These are phyloP conservation scores for Mycena metata DNA, from an alignment of 768 basidiomycete genomes.

Conservation along the genomic window DNA sequence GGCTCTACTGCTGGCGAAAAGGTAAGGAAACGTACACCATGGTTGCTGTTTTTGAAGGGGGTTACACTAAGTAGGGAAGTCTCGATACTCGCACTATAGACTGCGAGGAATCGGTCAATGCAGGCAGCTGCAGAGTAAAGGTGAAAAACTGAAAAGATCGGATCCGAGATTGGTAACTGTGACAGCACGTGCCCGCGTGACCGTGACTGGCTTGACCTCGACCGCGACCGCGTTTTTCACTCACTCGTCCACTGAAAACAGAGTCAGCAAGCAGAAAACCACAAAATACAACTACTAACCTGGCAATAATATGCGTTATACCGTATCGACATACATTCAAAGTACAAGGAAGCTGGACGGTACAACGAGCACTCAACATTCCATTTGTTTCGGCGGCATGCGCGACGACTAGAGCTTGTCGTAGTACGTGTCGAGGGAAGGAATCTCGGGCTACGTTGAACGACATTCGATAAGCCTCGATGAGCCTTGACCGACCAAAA, in stretches of 20 bases:
- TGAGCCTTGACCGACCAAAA: neutral
- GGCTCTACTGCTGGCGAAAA: constrained; percentile 48
- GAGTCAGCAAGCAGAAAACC: neutral
- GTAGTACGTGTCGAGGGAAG: constrained; percentile 90
- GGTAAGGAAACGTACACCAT: constrained; percentile 74
- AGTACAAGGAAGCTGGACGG: constrained; percentile 12
- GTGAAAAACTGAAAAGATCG: constrained; percentile 29
- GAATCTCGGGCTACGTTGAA: constrained; percentile 80
- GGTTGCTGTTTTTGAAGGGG: constrained; percentile 63
- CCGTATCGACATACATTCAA: constrained; percentile 28
- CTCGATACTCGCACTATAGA: constrained; percentile 26
- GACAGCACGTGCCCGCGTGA: neutral
- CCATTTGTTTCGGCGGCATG: neutral
- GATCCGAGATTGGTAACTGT: constrained; percentile 17
- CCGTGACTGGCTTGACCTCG: neutral
- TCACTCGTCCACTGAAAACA: constrained; percentile 6
- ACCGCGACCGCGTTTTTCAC: neutral
- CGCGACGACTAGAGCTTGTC: constrained; percentile 80
- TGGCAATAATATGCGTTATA: constrained; percentile 15
- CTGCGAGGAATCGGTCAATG: constrained; percentile 23
- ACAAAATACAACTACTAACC: neutral
- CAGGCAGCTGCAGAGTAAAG: constrained; percentile 10
- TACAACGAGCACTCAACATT: constrained; percentile 28
- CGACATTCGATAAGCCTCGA: constrained; percentile 26
- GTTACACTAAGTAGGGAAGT: constrained; percentile 31